Base-by-base conservation (phyloP, 345 rosid species). In the Gossypium mustelinum region DNA sequence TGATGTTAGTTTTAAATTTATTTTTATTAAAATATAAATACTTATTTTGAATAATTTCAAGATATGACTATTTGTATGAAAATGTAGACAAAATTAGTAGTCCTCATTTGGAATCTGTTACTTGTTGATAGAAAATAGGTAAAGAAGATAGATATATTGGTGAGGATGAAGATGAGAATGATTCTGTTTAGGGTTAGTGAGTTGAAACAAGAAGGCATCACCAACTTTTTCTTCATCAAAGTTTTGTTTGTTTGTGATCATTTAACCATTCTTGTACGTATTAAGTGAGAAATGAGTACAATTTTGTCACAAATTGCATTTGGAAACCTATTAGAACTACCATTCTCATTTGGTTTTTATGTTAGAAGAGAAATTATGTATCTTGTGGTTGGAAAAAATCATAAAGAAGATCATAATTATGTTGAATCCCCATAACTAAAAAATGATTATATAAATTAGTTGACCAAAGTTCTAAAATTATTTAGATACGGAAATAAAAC, bases 171-270 rank as follows among this genome's bases (percentile, higher is more conserved):
- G 43, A 12, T 39, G 14, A 9, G 17, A 1, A n/a, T 41, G 50
- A 39, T 41, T n/a, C 25, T 39, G 8, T 14, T 16, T 39, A 34
- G 22, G 43, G 11, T 39, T 39, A 39, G 10, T 63, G 51, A 39
- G 39, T 63, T n/a, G 25, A 63, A 63, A 39, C 22, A 34, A 63
- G 68, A 39, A 63, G 68, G 12, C 8, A 62, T 64, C 14, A 0
- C 7, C n/a, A 0, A 45, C 50, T 14, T 50, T 10, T 69, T 0
- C 11, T 16, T 2, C 20, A 48, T 48, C 41, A 24, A 48, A 48
- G 57, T 17, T 70, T 70, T 52, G 60, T 70, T 52, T 29, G 17
- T 51, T 7, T 70, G 60, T 51, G 60, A 59, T 27, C 60, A 69
- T 11, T n/a, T 51, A 22, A 69, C 60, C 60, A 52, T 52, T 59